These are phyloP conservation scores for Cornus controversa DNA, from an alignment of 148 eudicot species.

Conservation along the genomic window DNA sequence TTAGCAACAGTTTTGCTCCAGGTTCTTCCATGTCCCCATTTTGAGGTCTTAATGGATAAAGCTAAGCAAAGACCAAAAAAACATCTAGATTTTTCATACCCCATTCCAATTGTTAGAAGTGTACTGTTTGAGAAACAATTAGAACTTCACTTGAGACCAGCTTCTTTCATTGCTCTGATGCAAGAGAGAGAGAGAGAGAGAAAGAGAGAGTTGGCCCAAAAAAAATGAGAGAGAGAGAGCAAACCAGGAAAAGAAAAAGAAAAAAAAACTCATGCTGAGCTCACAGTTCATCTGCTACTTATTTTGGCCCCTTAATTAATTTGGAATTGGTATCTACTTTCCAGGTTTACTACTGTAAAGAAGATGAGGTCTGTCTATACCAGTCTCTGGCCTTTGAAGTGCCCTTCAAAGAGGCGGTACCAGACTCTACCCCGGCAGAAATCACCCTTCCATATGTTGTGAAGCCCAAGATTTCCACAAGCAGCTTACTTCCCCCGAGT, in stretches of 20 bases:
- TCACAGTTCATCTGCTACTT: not conserved
- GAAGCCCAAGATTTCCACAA: slow-evolving; percentile 52
- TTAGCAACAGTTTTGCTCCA: not conserved
- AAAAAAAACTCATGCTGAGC: too few relatives aligned
- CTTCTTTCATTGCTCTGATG: not conserved
- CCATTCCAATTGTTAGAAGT: not conserved
- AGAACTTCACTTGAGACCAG: not conserved
- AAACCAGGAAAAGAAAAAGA: too few relatives aligned
- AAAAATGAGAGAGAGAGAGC: too few relatives aligned
- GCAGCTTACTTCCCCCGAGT: slow-evolving; percentile 24
- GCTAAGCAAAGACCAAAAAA: not conserved
- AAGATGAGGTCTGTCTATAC: slow-evolving; percentile 89
- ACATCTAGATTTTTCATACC: not conserved
- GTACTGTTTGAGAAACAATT: not conserved
- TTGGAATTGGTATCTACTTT: slow-evolving; percentile 1
- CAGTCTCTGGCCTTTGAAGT: slow-evolving; percentile 83
- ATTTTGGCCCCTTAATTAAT: not conserved
- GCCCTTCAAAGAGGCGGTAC: slow-evolving; percentile 59
- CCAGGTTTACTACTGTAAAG: slow-evolving; percentile 95
- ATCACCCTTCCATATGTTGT: slow-evolving; percentile 64
- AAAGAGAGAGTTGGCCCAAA: too few relatives aligned
- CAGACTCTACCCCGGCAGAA: slow-evolving; percentile 52
- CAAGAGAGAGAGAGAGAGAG: too few relatives aligned
- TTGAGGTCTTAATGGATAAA: not conserved
- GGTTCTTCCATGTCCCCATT: not conserved